Evolutionary conservation across 225 moss, liverwort and hornwort species (phyloP).

Genomic region (Sphagnum tenellum): DNA sequence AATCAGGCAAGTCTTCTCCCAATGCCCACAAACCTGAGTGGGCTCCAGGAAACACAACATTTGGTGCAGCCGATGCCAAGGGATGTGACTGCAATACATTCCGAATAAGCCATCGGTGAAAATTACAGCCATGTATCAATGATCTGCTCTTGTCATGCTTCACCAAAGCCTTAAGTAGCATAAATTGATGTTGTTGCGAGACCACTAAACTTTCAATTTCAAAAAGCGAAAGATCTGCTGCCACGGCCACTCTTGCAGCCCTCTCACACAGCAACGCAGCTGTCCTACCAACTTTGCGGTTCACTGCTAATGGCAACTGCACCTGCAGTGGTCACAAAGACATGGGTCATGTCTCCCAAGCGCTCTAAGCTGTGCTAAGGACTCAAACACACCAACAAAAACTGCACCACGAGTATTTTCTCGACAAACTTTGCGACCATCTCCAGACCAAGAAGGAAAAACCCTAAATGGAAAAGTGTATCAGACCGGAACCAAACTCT

Average conservation of each 20-base stretch:
- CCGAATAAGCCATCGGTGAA: conserved; percentile 85
- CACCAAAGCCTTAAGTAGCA: conserved; percentile 88
- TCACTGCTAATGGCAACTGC: too few relatives aligned
- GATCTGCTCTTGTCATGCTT: conserved; percentile 60
- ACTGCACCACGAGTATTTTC: too few relatives aligned
- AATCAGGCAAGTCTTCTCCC: conserved; percentile 52
- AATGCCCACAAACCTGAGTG: conserved; percentile 44
- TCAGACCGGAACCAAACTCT: too few relatives aligned
- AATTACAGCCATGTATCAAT: conserved; percentile 75
- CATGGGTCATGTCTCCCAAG: too few relatives aligned
- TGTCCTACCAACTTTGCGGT: conserved; percentile 40
- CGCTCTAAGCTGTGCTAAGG: too few relatives aligned
- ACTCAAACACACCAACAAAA: neutral
- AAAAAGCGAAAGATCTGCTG: conserved; percentile 48
- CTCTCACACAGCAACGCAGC: conserved; percentile 82
- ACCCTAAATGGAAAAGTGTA: too few relatives aligned
- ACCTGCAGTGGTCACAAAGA: too few relatives aligned
- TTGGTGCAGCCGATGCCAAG: conserved; percentile 80
- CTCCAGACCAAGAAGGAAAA: too few relatives aligned
- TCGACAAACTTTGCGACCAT: too few relatives aligned
- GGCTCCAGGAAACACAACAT: conserved; percentile 44
- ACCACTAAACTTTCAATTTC: conserved; percentile 59
- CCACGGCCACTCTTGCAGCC: conserved; percentile 84
- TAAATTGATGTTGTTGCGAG: conserved; percentile 80
- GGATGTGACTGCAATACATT: conserved; percentile 80